phyloP scores from a whole-genome alignment of 257 asterid species.

The Solanum chaucha region DNA sequence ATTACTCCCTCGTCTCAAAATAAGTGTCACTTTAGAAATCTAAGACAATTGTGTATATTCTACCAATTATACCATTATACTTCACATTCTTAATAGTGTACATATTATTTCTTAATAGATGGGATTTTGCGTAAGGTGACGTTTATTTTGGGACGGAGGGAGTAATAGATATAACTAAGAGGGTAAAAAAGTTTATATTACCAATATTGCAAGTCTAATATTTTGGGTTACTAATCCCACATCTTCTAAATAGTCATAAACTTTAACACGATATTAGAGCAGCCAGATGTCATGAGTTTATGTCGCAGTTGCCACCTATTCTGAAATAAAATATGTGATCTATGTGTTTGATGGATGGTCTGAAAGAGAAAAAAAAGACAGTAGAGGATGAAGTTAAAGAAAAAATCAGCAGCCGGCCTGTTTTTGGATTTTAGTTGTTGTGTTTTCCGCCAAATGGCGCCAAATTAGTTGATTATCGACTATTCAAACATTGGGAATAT shows the following conservation, averaged over 20 bases:
- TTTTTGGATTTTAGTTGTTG: background rate
- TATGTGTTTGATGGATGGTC: background rate
- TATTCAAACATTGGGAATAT: background rate
- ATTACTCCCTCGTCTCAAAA: background rate
- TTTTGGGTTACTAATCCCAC: background rate
- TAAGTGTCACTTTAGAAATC: background rate
- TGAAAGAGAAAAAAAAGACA: background rate
- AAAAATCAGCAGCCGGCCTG: background rate
- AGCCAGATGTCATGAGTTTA: background rate
- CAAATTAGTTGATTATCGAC: background rate
- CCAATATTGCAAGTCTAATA: background rate
- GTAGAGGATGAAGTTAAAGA: background rate
- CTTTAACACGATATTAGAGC: background rate
- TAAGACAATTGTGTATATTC: no score
- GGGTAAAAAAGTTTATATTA: background rate
- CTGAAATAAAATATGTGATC: background rate
- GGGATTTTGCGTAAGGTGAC: background rate
- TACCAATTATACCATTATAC: no score
- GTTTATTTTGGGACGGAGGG: background rate
- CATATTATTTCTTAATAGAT: no score
- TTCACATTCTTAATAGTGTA: no score
- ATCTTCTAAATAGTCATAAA: background rate
- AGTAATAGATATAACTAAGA: background rate
- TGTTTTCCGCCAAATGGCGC: conserved; percentile 2
- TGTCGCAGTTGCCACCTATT: background rate